A percentile compares a stretch with the other conserved stretches of the same genome.
These are phyloP conservation scores for Ascochyta lentis DNA, from an alignment of 2,329 filamentous ascomycete genomes.

Conservation along the genomic window DNA sequence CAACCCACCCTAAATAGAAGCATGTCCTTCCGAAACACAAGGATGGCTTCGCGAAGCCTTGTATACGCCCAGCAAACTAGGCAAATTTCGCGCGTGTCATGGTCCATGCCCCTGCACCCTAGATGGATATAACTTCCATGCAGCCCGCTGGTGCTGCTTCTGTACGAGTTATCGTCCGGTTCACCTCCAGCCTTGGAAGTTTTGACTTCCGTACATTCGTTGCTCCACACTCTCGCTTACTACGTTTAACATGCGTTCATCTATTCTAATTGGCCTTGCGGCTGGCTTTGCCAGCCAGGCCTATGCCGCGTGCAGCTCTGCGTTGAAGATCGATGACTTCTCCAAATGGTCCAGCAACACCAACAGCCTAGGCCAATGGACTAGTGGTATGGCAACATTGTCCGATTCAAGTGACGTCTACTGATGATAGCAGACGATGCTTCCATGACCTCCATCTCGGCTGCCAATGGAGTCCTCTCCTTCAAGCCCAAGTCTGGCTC, in stretches of 20 bases:
- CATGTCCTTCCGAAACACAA: slow-evolving; percentile 17
- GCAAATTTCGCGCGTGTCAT: slow-evolving; percentile 33
- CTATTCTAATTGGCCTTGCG: slow-evolving; percentile 41
- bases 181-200: slow-evolving; percentile 36
- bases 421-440: slow-evolving; percentile 54
- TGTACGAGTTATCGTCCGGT: slow-evolving; percentile 32
- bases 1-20: slow-evolving; percentile 29
- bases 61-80: slow-evolving; percentile 37
- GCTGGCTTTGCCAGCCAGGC: slow-evolving; percentile 39
- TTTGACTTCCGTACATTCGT: slow-evolving; percentile 50
- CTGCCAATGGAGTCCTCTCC: slow-evolving; percentile 54
- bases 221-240: slow-evolving; percentile 40
- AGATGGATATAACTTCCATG: slow-evolving; percentile 32
- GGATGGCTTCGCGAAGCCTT: slow-evolving; percentile 27
- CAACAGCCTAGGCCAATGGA: slow-evolving; percentile 46
- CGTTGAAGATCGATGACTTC: slow-evolving; percentile 50
- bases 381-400: slow-evolving; percentile 38
- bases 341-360: slow-evolving; percentile 46
- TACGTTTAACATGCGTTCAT: slow-evolving; percentile 37
- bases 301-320: slow-evolving; percentile 44
- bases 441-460: slow-evolving; percentile 55
- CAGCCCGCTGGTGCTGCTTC: slow-evolving; percentile 11
- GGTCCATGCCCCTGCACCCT: slow-evolving; percentile 21
- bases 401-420: neutral
- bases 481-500: slow-evolving; percentile 58